Percentiles rank a stretch among this genome's conserved stretches.
phyloP scores from a whole-genome alignment of 768 basidiomycete species.

The Russula griseocarnosa region DNA sequence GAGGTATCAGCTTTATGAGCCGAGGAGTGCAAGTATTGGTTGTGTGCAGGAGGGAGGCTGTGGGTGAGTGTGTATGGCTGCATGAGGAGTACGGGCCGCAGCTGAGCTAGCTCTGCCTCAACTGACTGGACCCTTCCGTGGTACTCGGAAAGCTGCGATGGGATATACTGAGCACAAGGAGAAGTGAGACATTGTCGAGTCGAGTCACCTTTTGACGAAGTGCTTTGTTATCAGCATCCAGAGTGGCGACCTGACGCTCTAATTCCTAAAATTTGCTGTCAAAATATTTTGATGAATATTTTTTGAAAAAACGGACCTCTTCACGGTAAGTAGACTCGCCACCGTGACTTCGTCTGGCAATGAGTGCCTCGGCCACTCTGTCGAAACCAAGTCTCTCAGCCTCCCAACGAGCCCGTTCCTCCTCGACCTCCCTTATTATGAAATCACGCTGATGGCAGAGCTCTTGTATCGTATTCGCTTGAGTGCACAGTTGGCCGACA shows the following conservation, averaged over 20 bases:
- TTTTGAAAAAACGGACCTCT: constrained; percentile 39
- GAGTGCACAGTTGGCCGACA: constrained; percentile 47
- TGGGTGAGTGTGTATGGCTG: constrained; percentile 42
- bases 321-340: constrained; percentile 38
- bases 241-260: constrained; percentile 46
- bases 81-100: constrained; percentile 67
- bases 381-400: constrained; percentile 63
- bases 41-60: constrained; percentile 29
- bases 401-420: constrained; percentile 58
- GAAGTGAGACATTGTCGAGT: constrained; percentile 1
- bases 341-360: constrained; percentile 45
- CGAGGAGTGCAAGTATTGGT: constrained; percentile 29
- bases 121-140: constrained; percentile 51
- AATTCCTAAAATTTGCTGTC: constrained; percentile 43
- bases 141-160: constrained; percentile 51
- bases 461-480: constrained; percentile 58
- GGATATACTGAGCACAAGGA: constrained; percentile 14
- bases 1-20: constrained; percentile 2
- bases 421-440: constrained; percentile 47
- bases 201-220: constrained; percentile 55
- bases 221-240: constrained; percentile 58
- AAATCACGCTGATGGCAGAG: constrained; percentile 58
- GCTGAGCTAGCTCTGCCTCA: constrained; percentile 59
- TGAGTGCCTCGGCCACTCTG: constrained; percentile 62
- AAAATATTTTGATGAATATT: constrained; percentile 7